A percentile compares a stretch with the other conserved stretches of the same genome.
Evolutionary conservation across 1,284 basidiomycete genomes (phyloP).

Genomic region (Fomes fomentarius): DNA sequence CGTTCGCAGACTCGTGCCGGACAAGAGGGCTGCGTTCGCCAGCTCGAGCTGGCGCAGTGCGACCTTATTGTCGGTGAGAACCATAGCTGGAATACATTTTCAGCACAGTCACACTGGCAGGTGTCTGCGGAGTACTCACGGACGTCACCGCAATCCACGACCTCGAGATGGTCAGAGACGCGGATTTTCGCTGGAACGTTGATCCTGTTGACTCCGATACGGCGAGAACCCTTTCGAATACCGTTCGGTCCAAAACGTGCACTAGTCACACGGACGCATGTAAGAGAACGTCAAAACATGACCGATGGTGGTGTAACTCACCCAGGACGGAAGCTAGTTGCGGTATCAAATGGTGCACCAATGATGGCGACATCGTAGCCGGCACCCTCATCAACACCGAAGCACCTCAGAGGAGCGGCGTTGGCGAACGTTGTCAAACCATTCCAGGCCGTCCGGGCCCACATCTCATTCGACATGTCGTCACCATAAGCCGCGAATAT

Average conservation of each 20-base stretch:
- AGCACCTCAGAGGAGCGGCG: conserved; percentile 33
- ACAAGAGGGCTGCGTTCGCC: conserved; percentile 33
- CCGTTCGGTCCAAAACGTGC: conserved; percentile 42
- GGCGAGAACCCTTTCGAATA: conserved; percentile 39
- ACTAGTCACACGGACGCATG: conserved; percentile 11
- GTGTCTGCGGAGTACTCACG: conserved; percentile 25
- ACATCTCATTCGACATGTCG: conserved; percentile 24
- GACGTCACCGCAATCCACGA: conserved; percentile 41
- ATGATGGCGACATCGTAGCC: conserved; percentile 37
- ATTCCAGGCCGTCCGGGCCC: conserved; percentile 31
- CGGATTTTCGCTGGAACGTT: conserved; percentile 35
- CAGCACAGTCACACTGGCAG: neutral
- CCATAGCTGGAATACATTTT: conserved; percentile 30
- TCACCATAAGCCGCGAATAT: conserved; percentile 19
- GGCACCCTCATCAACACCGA: conserved; percentile 31
- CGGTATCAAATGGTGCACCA: conserved; percentile 39
- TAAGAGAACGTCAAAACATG: neutral
- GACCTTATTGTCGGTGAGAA: conserved; percentile 36
- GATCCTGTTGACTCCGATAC: conserved; percentile 31
- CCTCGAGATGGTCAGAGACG: conserved; percentile 32
- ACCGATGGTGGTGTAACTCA: conserved; percentile 6
- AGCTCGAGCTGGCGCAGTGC: conserved; percentile 37
- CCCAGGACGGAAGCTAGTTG: conserved; percentile 38
- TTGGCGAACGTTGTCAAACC: conserved; percentile 35
- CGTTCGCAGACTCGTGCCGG: conserved; percentile 23